Conservation (phyloP, 176 grass and related monocot species). For the Alopecurus myosuroides region DNA sequence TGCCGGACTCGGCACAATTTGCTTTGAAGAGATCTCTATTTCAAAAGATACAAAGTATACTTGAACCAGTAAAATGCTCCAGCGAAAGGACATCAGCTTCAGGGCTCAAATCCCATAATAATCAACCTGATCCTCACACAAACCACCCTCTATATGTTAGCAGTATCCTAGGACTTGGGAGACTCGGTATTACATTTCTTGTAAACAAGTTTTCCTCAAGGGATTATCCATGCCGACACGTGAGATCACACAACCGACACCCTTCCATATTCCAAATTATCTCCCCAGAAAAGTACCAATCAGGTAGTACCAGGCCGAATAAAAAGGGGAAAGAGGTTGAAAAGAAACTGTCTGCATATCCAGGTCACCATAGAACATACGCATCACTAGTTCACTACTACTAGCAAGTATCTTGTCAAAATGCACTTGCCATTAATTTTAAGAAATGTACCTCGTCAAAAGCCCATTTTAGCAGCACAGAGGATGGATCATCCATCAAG, state of each 20-base stretch:
- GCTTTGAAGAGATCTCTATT: too few species aligned
- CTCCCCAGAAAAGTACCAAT: constrained; percentile 11
- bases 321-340: background rate
- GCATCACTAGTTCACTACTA: background rate
- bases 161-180: background rate
- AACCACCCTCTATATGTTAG: background rate
- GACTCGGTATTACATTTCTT: background rate
- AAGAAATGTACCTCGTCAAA: constrained; percentile 1
- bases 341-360: background rate
- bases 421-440: background rate
- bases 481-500: background rate
- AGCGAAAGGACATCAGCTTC: too few species aligned
- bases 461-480: constrained; percentile 18
- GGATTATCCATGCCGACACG: constrained; percentile 21
- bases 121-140: background rate
- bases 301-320: background rate
- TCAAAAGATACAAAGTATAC: too few species aligned
- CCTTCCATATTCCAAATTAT: constrained; percentile 10
- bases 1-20: too few species aligned
- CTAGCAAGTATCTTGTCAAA: constrained; percentile 1
- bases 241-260: constrained; percentile 15
- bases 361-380: background rate
- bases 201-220: background rate
- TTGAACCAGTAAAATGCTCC: too few species aligned
- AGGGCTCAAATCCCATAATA: too few species aligned